Base-by-base conservation (phyloP, 176 grass and related monocot species). In the Triticum timopheevii region DNA sequence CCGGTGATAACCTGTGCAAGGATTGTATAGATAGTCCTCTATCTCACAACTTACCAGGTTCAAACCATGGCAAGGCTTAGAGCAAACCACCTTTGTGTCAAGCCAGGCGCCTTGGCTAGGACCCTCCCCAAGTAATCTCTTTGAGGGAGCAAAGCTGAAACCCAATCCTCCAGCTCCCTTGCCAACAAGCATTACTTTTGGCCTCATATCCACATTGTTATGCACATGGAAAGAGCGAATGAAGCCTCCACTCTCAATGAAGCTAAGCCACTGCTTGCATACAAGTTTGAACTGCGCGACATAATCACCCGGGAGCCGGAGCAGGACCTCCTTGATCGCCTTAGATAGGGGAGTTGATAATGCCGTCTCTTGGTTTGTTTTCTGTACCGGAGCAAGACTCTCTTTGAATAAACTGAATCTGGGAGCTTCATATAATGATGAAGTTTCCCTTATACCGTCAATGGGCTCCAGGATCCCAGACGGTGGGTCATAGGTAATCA, bases 41-140 rank as follows among this genome's bases (percentile, higher is more conserved):
- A 5, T 47, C 20, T 72, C 78, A 12, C 7, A 65, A 42, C 68
- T 87, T 87, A 87, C 1, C 24, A 74, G 85, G 28, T 87, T 87
- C 78, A 87, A 6, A 1, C 77, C 85, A 87, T 74, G 77, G 39
- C 77, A 87, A 38, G 85, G 85, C 28, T 87, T 87, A 56, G 85
- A 73, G 38, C 69, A 73, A 24, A 73, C 22, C 13, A 73, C 38
- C 20, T 73, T 73, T 25, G 1, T 73, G 39, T 65, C 67, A 73
- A 81, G 50, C 56, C 17, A 71, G 24, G 36, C 80, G 42, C 65
- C 65, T 47, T 59, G 65, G 12, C 35, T 10, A 79, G 23, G 12
- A 58, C 34, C 28, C 16, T 15, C 9, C 49, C 13, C 2, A 49
- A 72, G 24, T 8, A 47, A 86, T 12, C 36, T 54, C 34, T 50